Base-by-base conservation (phyloP, 257 asterid genomes). In the Nicotiana sylvestris region DNA sequence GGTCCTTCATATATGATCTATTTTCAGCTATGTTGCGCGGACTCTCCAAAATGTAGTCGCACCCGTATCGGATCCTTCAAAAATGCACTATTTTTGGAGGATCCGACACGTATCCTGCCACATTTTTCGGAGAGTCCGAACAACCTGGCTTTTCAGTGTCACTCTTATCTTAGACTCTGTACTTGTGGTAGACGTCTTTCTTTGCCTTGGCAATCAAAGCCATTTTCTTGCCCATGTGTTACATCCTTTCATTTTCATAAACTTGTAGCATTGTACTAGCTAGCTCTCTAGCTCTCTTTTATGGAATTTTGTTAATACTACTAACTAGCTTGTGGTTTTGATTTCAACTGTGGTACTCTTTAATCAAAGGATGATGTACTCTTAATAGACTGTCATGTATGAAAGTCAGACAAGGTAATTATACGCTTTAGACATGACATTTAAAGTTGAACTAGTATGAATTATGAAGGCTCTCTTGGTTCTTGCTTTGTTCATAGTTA, bases 191-290 rank as follows among this genome's bases (percentile, higher is more conserved):
- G 60, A 21, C 21, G 21, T 72, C 21, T 43, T 70, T 6, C 10
- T 70, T 65, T 64, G 69, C 17, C 39, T 64, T 64, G 0, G 4
- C 69, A 29, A 69, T 39, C 77, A 69, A 69, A 46, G 37, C 49
- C 9, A 2, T 43, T 7, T 1, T 43, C 49, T 43, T 43, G 10
- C 60, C 78, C 61, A 69, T n/a, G 21, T 69, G 57, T 72, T 11
- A n/a, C 78, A n/a, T 43, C 37, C 60, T 72, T 43, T 72, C 78
- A 43, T 72, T 72, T 32, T 72, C 78, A 21, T 43, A 11, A 72
- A 46, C 77, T 39, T 39, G 56, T 2, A 37, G 77, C 37, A 27
- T 27, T 64, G 2, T 64, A 9, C 35, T 64, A 64, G 8, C 68
- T 25, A 27, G 68, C 17, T 27, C 68, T 10, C 67, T 62, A 62